These are phyloP conservation scores for Phytophthora gonapodyides DNA, from an alignment of 352 stramenopile genomes.

Conservation along the genomic window DNA sequence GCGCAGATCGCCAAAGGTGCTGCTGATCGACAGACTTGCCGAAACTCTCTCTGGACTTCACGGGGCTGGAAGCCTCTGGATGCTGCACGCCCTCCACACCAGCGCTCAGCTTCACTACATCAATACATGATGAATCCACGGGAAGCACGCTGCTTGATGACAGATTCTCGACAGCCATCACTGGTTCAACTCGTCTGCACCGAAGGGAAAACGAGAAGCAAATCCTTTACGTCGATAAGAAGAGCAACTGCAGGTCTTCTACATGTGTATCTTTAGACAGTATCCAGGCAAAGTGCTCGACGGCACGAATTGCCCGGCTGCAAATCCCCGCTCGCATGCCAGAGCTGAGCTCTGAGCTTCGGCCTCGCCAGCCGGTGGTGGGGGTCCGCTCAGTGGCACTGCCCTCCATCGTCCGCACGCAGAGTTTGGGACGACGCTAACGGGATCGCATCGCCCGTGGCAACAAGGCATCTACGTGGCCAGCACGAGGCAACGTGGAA, in stretches of 20 bases:
- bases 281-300: no score
- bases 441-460: neutral
- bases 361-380: conserved; percentile 7
- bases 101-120: conserved; percentile 11
- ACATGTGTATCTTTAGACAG: no score
- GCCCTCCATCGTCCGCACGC: neutral
- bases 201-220: no score
- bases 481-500: neutral
- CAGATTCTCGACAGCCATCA: no score
- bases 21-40: conserved; percentile 43
- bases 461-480: neutral
- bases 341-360: no score
- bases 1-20: conserved; percentile 41
- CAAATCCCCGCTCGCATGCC: no score
- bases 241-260: no score
- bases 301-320: no score
- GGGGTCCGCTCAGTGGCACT: conserved; percentile 21
- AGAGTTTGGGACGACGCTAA: conserved; percentile 21
- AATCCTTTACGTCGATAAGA: no score
- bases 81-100: conserved; percentile 36
- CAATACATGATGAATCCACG: neutral
- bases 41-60: conserved; percentile 43
- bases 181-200: no score
- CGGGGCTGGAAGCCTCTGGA: conserved; percentile 14
- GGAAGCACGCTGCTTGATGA: neutral